Evolutionary conservation across 441 rosid genomes (phyloP).

Genomic region (Pelargonium fulgidum): DNA sequence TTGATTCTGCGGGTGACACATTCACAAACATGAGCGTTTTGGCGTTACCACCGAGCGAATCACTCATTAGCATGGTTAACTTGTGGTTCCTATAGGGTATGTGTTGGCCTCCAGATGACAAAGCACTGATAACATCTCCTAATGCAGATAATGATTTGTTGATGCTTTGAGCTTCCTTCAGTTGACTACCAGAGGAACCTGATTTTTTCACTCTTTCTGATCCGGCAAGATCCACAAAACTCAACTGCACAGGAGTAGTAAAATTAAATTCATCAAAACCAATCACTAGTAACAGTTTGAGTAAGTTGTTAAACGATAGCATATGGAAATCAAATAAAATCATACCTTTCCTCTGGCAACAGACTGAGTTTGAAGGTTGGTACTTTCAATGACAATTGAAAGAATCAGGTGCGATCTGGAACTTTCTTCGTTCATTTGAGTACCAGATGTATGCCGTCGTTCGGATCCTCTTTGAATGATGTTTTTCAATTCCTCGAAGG

Average conservation of each 20-base stretch:
- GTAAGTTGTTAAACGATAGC: slow-evolving; percentile 5
- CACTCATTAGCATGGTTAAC: slow-evolving; percentile 93
- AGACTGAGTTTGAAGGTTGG: slow-evolving; percentile 85
- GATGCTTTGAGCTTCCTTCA: slow-evolving; percentile 93
- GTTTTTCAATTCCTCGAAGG: slow-evolving; percentile 57
- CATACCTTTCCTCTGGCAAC: slow-evolving; percentile 86
- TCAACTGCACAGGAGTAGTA: slow-evolving; percentile 44
- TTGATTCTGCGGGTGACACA: slow-evolving; percentile 83
- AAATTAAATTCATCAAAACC: background rate
- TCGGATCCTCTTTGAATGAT: slow-evolving; percentile 82
- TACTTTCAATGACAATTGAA: slow-evolving; percentile 82
- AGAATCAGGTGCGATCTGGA: slow-evolving; percentile 90
- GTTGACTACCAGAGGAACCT: slow-evolving; percentile 73
- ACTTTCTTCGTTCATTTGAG: slow-evolving; percentile 94
- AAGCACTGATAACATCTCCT: slow-evolving; percentile 90
- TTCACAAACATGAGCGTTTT: slow-evolving; percentile 96
- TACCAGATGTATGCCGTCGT: slow-evolving; percentile 73
- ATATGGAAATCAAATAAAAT: background rate
- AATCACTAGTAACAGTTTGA: background rate
- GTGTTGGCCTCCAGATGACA: slow-evolving; percentile 79
- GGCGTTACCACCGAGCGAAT: slow-evolving; percentile 97
- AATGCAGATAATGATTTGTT: slow-evolving; percentile 94
- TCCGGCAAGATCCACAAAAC: slow-evolving; percentile 97
- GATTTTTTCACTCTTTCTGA: slow-evolving; percentile 93
- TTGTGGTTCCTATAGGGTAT: slow-evolving; percentile 95